Percentiles rank a stretch among this genome's conserved stretches.
Conservation (phyloP, 768 basidiomycete species). For the Rhizopogon vulgaris region DNA sequence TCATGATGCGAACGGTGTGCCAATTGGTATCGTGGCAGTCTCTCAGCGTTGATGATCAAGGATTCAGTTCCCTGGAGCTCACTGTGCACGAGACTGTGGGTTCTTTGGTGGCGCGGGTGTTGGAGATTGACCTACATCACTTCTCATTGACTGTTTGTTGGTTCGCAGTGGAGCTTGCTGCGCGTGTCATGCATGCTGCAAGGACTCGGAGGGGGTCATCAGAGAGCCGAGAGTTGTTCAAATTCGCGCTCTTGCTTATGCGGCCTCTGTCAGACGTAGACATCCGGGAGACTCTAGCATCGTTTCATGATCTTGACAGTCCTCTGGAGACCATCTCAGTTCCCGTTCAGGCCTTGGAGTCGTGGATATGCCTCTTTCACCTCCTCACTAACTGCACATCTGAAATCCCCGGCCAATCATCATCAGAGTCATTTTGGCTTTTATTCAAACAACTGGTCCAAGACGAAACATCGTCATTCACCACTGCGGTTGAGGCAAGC, state of each 20-base stretch:
- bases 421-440: conserved; percentile 39
- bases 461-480: conserved; percentile 13
- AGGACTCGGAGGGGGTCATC: conserved; percentile 23
- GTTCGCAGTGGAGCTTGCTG: conserved; percentile 57
- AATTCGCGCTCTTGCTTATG: conserved; percentile 36
- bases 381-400: conserved; percentile 30
- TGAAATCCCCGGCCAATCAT: conserved; percentile 5
- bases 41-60: conserved; percentile 28
- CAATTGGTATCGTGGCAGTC: conserved; percentile 44
- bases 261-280: conserved; percentile 48
- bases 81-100: conserved; percentile 32
- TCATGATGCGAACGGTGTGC: conserved; percentile 33
- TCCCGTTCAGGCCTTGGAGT: conserved; percentile 44
- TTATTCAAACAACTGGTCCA: conserved; percentile 32
- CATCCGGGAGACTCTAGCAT: conserved; percentile 28
- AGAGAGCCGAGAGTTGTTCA: conserved; percentile 15
- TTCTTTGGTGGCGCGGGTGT: conserved; percentile 33
- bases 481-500: conserved; percentile 38
- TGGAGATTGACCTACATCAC: conserved; percentile 26
- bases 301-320: conserved; percentile 13
- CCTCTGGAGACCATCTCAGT: conserved; percentile 30
- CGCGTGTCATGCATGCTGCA: conserved; percentile 27
- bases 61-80: conserved; percentile 22
- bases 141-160: conserved; percentile 47
- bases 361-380: conserved; percentile 74